phyloP scores from a whole-genome alignment of 352 stramenopile species.

The Pythium apleroticum region DNA sequence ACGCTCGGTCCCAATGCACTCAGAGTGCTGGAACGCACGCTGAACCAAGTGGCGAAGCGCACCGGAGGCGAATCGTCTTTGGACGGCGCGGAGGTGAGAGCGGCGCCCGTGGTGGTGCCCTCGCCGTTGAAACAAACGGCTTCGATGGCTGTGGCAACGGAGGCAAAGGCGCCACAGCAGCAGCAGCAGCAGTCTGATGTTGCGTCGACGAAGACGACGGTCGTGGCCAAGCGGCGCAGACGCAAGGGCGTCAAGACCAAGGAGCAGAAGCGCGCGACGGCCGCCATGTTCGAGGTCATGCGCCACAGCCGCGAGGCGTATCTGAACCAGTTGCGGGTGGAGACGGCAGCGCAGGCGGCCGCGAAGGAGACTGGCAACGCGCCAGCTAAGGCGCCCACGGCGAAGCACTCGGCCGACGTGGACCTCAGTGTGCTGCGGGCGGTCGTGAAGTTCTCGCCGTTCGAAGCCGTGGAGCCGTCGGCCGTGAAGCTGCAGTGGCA shows the following conservation, averaged over 20 bases:
- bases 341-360: slow-evolving; percentile 11
- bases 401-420: neutral
- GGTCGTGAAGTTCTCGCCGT: slow-evolving; percentile 17
- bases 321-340: slow-evolving; percentile 21
- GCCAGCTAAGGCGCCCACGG: neutral
- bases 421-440: slow-evolving; percentile 14
- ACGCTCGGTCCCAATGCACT: neutral
- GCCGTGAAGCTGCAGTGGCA: slow-evolving; percentile 4
- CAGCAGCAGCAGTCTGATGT: neutral
- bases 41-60: no score
- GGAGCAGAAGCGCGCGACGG: slow-evolving; percentile 16
- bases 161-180: neutral
- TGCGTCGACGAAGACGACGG: slow-evolving; percentile 11
- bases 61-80: no score
- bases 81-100: no score
- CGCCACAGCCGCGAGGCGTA: slow-evolving; percentile 22
- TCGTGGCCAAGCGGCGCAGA: slow-evolving; percentile 19
- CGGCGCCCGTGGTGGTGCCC: neutral
- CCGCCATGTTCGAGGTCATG: slow-evolving; percentile 17
- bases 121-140: neutral
- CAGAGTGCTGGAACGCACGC: slow-evolving; percentile 13
- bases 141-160: neutral
- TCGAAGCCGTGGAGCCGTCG: slow-evolving; percentile 4
- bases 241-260: slow-evolving; percentile 26
- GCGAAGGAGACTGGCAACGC: neutral